Base-by-base conservation (phyloP, 2,329 filamentous ascomycete species). In the Colletotrichum shisoi region DNA sequence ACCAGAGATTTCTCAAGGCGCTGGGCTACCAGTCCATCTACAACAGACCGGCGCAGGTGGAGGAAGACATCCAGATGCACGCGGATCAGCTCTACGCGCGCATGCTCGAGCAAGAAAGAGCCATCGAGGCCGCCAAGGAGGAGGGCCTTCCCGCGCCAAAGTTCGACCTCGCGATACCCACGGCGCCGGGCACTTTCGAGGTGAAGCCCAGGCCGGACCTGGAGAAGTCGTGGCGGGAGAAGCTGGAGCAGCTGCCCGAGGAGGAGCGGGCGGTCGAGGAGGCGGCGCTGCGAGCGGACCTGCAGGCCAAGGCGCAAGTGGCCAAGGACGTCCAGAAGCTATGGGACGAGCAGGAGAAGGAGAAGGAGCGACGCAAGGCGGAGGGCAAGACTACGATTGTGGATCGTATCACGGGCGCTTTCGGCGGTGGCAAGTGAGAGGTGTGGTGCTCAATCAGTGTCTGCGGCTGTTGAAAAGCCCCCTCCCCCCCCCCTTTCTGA, bases 51-150 rank as follows among this genome's bases (percentile, higher is more conserved):
- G 80, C 84, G 0, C 84, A 89, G 37, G 85, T 91, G 58, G 91
- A 97, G 73, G 94, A 97, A 76, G 87, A 90, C 72, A 93, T 99
- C 69, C 95, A 98, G 79, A 92, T 98, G 89, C 94, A 97, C 77
- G 94, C 94, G 67, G 95, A 99, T 80, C 87, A 87, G 70, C 84
- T 99, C 46, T 99, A 93, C 78, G 91, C 94, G 74, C 88, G 91
- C 72, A 93, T 98, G 89, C 79, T 96, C 44, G 85, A 87, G 69
- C 93, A 96, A 76, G 94, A 99, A 78, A 83, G 82, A 21, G 86
- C 85, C 70, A 87, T 91, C n/a, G 87, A 91, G 70, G 84, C 88
- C 73, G 91, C 90, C 42, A 88, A 88, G 77, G 82, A 84, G 61
- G 84, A 86, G 70, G 87, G 87, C 34, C 78, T 77, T n/a, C 82